Evolutionary conservation across 495 filamentous ascomycete genomes (phyloP), one percentile per base, ranked within the genome.

Genomic region (Parmelia sp.): DNA sequence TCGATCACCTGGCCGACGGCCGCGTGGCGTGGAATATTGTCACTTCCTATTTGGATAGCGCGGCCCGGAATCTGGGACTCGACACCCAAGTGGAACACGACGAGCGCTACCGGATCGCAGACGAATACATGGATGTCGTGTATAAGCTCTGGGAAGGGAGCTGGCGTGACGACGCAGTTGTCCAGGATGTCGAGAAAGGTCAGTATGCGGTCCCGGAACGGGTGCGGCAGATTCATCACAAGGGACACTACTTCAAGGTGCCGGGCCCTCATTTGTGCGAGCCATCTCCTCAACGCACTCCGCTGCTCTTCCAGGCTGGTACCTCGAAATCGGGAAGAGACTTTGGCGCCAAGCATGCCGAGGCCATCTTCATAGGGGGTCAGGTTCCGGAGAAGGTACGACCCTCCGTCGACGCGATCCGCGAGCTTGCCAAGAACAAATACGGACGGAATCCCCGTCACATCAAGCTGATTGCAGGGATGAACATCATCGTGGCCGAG

Each of bases 21-120:
- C 74, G 82, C 49, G 62, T 83, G 51, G 80, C 79, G 42, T 84
- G 82, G 83, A 84, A 86, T 69, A 80, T 86, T 42, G 84, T 87
- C 7, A 85, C 82, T 0, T 80, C 80, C 39, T 86, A 85, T 67
- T 72, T 86, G 15, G 82, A 86, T 68, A 81, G 78, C 51, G 83
- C 83, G 1, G 83, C 84, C 0, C 73, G 75, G 39, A 86, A 86
- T 72, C 85, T 84, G 40, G 40, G 40, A n/a, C 40, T 44, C 40
- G 9, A 44, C 17, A 44, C 40, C 40, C 40, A 44, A n/a, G 17
- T 44, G 3, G 40, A 44, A n/a, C 40, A 44, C 9, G 40, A 44
- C 40, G 40, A 44, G 40, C 40, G 40, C 40, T 44, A 44, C 40
- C 40, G 40, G 2, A n/a, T 44, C 15, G 40, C 40, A n/a, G 40